phyloP scores from a whole-genome alignment of 2,329 filamentous ascomycete genomes.

The Colletotrichum chrysophilum region DNA sequence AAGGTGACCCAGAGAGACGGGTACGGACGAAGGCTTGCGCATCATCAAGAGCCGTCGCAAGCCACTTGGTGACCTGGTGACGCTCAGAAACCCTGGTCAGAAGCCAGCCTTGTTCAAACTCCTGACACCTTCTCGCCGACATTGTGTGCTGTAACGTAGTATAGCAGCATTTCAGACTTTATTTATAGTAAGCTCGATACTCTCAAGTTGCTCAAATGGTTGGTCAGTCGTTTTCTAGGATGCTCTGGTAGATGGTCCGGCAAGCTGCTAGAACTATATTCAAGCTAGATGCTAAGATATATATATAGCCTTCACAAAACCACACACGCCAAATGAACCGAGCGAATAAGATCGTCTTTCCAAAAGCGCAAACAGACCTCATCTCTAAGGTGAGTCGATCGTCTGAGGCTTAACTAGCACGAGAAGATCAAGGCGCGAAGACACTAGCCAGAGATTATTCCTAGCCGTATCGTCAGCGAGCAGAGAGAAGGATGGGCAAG shows the following conservation, averaged over 20 bases:
- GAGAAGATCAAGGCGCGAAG: not conserved
- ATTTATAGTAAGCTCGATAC: too few relatives aligned
- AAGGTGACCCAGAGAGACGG: fast-evolving
- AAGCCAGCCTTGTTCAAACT: not conserved
- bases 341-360: too few relatives aligned
- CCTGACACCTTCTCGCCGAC: not conserved
- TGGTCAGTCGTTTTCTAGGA: not conserved
- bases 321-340: not conserved
- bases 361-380: not conserved
- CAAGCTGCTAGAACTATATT: fast-evolving
- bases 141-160: not conserved
- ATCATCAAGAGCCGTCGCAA: not conserved
- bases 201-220: not conserved
- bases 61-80: not conserved
- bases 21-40: fast-evolving
- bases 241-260: too few relatives aligned
- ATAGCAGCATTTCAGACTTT: fast-evolving
- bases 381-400: not conserved
- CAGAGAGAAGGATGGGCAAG: fast-evolving
- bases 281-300: not conserved
- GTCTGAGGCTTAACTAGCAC: fast-evolving
- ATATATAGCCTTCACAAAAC: not conserved
- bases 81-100: not conserved
- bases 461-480: not conserved
- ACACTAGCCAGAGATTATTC: not conserved